These are phyloP conservation scores for Eimeria necatrix DNA, from an alignment of 169 alveolate genomes.

Conservation along the genomic window DNA sequence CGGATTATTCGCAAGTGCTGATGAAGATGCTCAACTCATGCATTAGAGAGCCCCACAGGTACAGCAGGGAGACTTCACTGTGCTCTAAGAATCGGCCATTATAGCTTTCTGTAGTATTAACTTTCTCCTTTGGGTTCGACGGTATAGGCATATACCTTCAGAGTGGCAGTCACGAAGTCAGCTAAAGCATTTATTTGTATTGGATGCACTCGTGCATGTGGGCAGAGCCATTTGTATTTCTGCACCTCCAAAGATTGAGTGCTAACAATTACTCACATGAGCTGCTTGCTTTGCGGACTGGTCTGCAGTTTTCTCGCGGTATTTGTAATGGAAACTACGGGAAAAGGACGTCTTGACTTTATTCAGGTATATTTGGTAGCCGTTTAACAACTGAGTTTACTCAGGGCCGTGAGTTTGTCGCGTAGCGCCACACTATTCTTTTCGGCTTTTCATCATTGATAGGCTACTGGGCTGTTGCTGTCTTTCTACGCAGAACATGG, in stretches of 20 bases:
- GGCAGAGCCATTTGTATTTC: too few species aligned
- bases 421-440: too few species aligned
- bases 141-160: too few species aligned
- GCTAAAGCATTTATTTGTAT: background rate
- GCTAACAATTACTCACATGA: background rate
- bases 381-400: background rate
- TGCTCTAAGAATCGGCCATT: background rate
- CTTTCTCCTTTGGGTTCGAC: too few species aligned
- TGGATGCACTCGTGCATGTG: background rate
- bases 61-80: background rate
- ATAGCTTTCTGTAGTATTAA: too few species aligned
- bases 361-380: constrained; percentile 84
- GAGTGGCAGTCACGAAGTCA: too few species aligned
- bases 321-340: constrained; percentile 91
- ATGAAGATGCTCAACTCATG: constrained; percentile 96
- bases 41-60: constrained; percentile 95
- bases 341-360: constrained; percentile 92
- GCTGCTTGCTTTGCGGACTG: constrained; percentile 7
- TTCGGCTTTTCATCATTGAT: background rate
- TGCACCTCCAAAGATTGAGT: background rate
- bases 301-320: constrained; percentile 90
- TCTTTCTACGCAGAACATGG: constrained; percentile 90
- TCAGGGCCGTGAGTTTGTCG: too few species aligned
- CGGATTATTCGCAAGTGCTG: constrained; percentile 92
- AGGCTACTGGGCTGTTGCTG: background rate